These are phyloP conservation scores for Tetraselmis striata DNA, from an alignment of 139 green algal genomes.

Conservation along the genomic window DNA sequence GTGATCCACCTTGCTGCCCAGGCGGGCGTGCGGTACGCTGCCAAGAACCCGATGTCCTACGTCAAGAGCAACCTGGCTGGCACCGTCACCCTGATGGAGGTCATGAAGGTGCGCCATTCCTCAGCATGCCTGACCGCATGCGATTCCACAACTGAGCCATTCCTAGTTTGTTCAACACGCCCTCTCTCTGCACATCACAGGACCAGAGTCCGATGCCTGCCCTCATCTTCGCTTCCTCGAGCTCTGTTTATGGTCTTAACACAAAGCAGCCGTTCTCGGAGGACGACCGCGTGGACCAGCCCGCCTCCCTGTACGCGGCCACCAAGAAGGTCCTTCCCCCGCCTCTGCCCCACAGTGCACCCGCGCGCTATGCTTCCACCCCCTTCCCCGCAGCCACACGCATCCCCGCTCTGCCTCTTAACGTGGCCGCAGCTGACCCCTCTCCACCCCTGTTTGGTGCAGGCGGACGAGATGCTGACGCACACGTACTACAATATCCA, in stretches of 20 bases:
- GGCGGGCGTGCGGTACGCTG: constrained; percentile 69
- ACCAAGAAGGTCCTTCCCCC: constrained; percentile 46
- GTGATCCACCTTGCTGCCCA: constrained; percentile 75
- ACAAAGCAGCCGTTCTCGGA: constrained; percentile 58
- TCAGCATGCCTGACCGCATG: not conserved
- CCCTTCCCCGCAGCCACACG: too few species aligned
- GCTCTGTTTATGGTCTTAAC: constrained; percentile 69
- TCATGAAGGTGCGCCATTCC: constrained; percentile 26
- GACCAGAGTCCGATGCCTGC: constrained; percentile 34
- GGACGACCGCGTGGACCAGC: constrained; percentile 46
- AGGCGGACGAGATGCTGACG: constrained; percentile 62
- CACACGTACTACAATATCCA: constrained; percentile 74
- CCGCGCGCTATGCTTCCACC: too few species aligned
- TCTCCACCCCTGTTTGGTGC: constrained; percentile 18
- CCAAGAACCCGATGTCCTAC: constrained; percentile 63
- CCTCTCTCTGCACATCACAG: too few species aligned
- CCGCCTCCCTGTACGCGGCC: constrained; percentile 67
- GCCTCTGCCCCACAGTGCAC: too few species aligned
- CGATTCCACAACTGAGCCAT: too few species aligned
- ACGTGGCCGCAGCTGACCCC: not conserved
- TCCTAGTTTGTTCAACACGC: too few species aligned
- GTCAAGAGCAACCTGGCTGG: constrained; percentile 63
- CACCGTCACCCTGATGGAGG: constrained; percentile 61
- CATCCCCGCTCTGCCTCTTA: not conserved
- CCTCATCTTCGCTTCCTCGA: constrained; percentile 66